phyloP scores from a whole-genome alignment of 768 basidiomycete genomes.

The Lentinula aciculospora region DNA sequence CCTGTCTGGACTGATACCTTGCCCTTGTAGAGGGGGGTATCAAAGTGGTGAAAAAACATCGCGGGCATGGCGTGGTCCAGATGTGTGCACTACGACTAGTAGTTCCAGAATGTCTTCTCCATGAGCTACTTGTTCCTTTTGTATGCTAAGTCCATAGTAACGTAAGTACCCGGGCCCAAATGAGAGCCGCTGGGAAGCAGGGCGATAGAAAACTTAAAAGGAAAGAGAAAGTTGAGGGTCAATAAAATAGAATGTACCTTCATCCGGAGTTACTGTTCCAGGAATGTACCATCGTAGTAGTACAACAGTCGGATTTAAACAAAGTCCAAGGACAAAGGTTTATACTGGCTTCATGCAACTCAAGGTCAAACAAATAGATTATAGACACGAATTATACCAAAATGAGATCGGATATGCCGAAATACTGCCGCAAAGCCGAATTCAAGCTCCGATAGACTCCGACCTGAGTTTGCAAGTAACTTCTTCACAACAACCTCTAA shows the following conservation, averaged over 20 bases:
- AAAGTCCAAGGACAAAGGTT: no score
- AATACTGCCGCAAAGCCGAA: no score
- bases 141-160: not conserved
- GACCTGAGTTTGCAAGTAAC: not conserved
- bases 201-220: not conserved
- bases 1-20: slow-evolving; percentile 57
- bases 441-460: not conserved
- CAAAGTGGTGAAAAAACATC: slow-evolving; percentile 22
- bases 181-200: not conserved
- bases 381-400: no score
- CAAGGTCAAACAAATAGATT: no score
- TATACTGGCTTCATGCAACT: no score
- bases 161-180: not conserved
- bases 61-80: not conserved
- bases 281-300: no score
- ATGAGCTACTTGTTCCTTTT: not conserved
- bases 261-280: not conserved
- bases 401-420: no score
- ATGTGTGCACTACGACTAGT: not conserved
- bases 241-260: not conserved
- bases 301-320: no score
- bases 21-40: slow-evolving; percentile 51
- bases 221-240: not conserved
- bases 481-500: not conserved
- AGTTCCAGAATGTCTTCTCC: not conserved